These are phyloP conservation scores for Stephanodiscus triporus DNA, from an alignment of 108 stramenopile species.

Conservation along the genomic window DNA sequence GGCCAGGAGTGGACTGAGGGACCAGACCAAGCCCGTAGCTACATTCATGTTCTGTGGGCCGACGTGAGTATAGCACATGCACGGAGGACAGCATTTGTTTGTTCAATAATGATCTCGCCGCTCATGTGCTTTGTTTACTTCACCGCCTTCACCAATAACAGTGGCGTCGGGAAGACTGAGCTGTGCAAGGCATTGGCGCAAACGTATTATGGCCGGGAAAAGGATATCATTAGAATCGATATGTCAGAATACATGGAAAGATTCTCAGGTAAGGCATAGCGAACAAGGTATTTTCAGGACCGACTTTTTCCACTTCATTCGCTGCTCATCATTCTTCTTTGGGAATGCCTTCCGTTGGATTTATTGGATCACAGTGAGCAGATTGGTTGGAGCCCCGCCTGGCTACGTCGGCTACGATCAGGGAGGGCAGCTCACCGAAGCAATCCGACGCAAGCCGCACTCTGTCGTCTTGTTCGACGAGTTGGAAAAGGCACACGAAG, in stretches of 20 bases:
- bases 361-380: conserved; percentile 51
- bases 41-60: conserved; percentile 90
- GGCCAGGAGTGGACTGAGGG: conserved; percentile 82
- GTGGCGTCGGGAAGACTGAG: conserved; percentile 91
- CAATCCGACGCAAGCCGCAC: conserved; percentile 81
- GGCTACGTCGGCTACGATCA: conserved; percentile 95
- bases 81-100: background rate
- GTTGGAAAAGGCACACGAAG: conserved; percentile 92
- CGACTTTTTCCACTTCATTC: background rate
- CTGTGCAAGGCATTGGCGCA: conserved; percentile 86
- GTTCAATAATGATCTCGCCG: background rate
- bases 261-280: conserved; percentile 52
- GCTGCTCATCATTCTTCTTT: background rate
- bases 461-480: conserved; percentile 81
- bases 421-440: conserved; percentile 96
- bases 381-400: conserved; percentile 92
- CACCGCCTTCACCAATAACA: background rate
- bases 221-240: conserved; percentile 92
- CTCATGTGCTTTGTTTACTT: background rate
- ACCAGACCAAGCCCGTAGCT: conserved; percentile 76
- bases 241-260: conserved; percentile 96
- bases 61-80: conserved; percentile 42
- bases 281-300: background rate
- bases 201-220: conserved; percentile 85
- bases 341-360: background rate